Evolutionary conservation across 2,329 filamentous ascomycete genomes (phyloP).

Genomic region (Ploettnerulaceae sp.): DNA sequence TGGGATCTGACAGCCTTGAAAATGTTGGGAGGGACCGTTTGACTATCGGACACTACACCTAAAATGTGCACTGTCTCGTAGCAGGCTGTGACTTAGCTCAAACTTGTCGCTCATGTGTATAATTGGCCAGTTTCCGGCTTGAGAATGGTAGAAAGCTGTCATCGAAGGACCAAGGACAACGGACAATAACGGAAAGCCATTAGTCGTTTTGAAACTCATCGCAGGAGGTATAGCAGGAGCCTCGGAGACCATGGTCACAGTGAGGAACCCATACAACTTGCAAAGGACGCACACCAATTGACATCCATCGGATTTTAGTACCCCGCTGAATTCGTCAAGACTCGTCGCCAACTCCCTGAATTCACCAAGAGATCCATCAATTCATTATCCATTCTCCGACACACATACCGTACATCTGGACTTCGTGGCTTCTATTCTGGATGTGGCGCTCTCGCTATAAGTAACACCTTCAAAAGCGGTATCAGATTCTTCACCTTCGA

Average conservation of each 20-base stretch:
- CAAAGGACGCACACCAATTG: too few relatives aligned
- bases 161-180: background rate
- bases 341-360: constrained; percentile 12
- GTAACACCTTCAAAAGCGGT: constrained; percentile 13
- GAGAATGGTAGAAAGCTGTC: too few relatives aligned
- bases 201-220: background rate
- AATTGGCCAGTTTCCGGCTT: too few relatives aligned
- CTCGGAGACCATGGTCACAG: constrained; percentile 12
- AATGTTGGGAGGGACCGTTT: too few relatives aligned
- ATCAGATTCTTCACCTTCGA: constrained; percentile 30
- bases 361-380: background rate
- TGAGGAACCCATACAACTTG: too few relatives aligned
- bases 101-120: too few relatives aligned
- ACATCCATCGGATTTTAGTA: too few relatives aligned
- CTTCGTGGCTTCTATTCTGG: constrained; percentile 12
- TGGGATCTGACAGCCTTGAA: too few relatives aligned
- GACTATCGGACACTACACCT: too few relatives aligned
- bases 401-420: constrained; percentile 3
- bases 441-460: constrained; percentile 5
- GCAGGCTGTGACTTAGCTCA: too few relatives aligned
- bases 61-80: too few relatives aligned
- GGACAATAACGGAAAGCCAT: background rate
- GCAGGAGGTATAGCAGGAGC: constrained; percentile 13
- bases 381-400: constrained; percentile 3
- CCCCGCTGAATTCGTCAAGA: constrained; percentile 16